A percentile compares a stretch with the other conserved stretches of the same genome.
These are phyloP conservation scores for Zelopaecilomyces penicillatus DNA, from an alignment of 2,329 filamentous ascomycete species.

Conservation along the genomic window DNA sequence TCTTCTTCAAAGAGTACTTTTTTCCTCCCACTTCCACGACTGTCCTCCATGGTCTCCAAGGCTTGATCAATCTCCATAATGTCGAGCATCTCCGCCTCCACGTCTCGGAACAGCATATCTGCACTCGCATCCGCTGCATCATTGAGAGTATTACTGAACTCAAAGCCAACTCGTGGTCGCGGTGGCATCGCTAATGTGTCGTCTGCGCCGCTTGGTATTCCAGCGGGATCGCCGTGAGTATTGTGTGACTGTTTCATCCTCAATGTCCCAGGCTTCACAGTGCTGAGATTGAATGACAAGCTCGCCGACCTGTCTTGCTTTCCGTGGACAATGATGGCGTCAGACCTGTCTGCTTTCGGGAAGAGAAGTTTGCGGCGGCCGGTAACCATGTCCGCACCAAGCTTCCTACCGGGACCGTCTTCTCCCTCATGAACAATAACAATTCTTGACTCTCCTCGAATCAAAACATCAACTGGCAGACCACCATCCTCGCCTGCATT, in stretches of 20 bases:
- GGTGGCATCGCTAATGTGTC: conserved; percentile 18
- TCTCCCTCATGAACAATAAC: conserved; percentile 47
- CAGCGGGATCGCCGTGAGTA: conserved; percentile 18
- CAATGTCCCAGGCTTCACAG: conserved; percentile 31
- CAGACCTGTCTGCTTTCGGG: conserved; percentile 33
- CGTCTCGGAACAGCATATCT: conserved; percentile 42
- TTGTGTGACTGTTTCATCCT: conserved; percentile 19
- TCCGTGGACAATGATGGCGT: conserved; percentile 48
- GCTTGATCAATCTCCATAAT: conserved; percentile 58
- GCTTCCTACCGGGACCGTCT: conserved; percentile 35
- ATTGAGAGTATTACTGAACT: conserved; percentile 43
- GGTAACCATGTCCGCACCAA: conserved; percentile 27
- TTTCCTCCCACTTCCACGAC: conserved; percentile 39
- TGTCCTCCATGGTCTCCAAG: conserved; percentile 46
- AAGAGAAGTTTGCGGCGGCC: conserved; percentile 27
- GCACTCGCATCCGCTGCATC: conserved; percentile 45
- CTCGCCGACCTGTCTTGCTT: conserved; percentile 30
- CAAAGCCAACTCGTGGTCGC: conserved; percentile 32
- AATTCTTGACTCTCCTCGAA: conserved; percentile 48
- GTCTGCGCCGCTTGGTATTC: conserved; percentile 11
- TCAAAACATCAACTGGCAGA: conserved; percentile 44
- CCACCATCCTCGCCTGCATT: conserved; percentile 23
- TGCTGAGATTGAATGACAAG: conserved; percentile 43
- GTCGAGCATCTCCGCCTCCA: conserved; percentile 54
- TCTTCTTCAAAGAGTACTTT: conserved; percentile 43